phyloP scores from a whole-genome alignment of 768 basidiomycete species.

The Baorangia bicolor region DNA sequence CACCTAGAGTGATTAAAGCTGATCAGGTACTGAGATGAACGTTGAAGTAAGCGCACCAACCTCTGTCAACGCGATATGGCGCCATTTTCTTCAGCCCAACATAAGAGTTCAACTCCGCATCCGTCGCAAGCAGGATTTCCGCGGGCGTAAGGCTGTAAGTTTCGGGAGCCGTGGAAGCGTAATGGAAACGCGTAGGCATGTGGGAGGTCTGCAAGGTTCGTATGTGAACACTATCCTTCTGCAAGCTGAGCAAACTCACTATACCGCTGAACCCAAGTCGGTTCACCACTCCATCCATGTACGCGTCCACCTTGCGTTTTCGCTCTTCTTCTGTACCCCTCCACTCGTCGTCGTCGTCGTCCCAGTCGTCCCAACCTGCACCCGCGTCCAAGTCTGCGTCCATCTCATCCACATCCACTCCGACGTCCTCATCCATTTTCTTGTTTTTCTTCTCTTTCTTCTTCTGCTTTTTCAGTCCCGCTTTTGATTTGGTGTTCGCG shows the following conservation, averaged over 20 bases:
- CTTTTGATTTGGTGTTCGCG: slow-evolving; percentile 32
- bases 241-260: slow-evolving; percentile 46
- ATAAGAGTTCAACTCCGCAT: slow-evolving; percentile 90
- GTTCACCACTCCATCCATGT: slow-evolving; percentile 88
- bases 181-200: slow-evolving; percentile 91
- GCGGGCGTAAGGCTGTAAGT: slow-evolving; percentile 70
- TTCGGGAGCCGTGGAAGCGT: slow-evolving; percentile 64
- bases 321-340: slow-evolving; percentile 90
- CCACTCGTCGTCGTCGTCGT: slow-evolving; percentile 63
- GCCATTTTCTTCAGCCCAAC: slow-evolving; percentile 89
- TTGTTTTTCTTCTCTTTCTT: slow-evolving; percentile 49
- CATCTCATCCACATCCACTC: slow-evolving; percentile 46
- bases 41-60: slow-evolving; percentile 14
- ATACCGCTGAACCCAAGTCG: slow-evolving; percentile 91
- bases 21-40: neutral
- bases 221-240: neutral
- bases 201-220: slow-evolving; percentile 68
- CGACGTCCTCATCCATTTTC: slow-evolving; percentile 44
- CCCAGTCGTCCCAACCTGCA: slow-evolving; percentile 31
- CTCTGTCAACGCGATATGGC: slow-evolving; percentile 70
- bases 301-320: slow-evolving; percentile 77
- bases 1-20: slow-evolving; percentile 9
- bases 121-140: slow-evolving; percentile 89
- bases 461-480: slow-evolving; percentile 33
- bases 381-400: slow-evolving; percentile 59